Evolutionary conservation across 2,329 filamentous ascomycete genomes (phyloP), one percentile per base, ranked within the genome.

Genomic region (Bretziella fagacearum): DNA sequence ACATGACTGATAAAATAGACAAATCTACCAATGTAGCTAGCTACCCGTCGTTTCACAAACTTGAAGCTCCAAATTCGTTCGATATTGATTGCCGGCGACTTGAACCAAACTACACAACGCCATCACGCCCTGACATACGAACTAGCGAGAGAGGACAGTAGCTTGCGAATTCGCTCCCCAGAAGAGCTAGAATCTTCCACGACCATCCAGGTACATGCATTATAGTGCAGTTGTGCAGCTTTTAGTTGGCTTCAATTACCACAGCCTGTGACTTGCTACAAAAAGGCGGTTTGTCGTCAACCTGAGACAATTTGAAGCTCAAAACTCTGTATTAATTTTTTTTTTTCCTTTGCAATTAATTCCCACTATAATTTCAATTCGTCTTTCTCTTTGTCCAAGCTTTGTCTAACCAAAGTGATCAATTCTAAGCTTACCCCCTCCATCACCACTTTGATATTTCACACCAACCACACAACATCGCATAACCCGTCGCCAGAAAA

Each of bases 401-500:
- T n/a, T n/a, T n/a, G n/a, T n/a, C n/a, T n/a, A n/a, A n/a, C n/a
- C n/a, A n/a, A n/a, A n/a, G n/a, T n/a, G n/a, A n/a, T n/a, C n/a
- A n/a, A n/a, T n/a, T n/a, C n/a, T n/a, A n/a, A n/a, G n/a, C n/a
- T n/a, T n/a, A n/a, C n/a, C n/a, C n/a, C n/a, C n/a, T n/a, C n/a
- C n/a, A 39, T 22, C 15, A 10, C 18, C 17, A 22, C 5, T 32
- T 42, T 32, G 52, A 35, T 35, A 27, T 18, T 36, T 41, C 25
- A n/a, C 39, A 33, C 39, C 44, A 44, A 53, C 44, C n/a, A 40
- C 8, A 22, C 32, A 30, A 37, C 37, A 46, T 22, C 25, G 8
- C 32, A 47, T 26, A 40, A 43, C 30, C 22, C 17, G 29, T 23
- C 25, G 10, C 46, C 55, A 56, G n/a, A n/a, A 52, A 49, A 70